Percentiles rank a stretch among this genome's conserved stretches.
Evolutionary conservation across 2,329 filamentous ascomycete genomes (phyloP).

Genomic region (Cercospora sesami): DNA sequence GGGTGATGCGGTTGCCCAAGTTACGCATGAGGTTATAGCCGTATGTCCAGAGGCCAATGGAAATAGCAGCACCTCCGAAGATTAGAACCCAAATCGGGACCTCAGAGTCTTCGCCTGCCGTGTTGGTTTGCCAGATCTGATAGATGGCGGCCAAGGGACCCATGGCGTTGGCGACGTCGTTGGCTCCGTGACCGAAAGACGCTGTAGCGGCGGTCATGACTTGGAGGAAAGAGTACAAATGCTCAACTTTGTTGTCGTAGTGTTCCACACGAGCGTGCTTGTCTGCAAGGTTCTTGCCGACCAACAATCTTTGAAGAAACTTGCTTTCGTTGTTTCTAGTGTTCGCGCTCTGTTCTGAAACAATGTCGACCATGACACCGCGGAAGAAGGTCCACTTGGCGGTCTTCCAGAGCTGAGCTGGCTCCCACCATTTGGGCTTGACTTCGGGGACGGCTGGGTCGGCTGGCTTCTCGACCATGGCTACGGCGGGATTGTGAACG

Average conservation of each 20-base stretch:
- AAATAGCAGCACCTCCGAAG: slow-evolving; percentile 54
- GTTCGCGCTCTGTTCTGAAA: slow-evolving; percentile 41
- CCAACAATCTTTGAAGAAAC: slow-evolving; percentile 42
- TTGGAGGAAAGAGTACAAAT: slow-evolving; percentile 65
- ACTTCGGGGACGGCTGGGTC: neutral
- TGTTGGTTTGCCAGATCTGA: slow-evolving; percentile 56
- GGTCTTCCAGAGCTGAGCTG: slow-evolving; percentile 22
- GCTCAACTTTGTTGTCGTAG: slow-evolving; percentile 62
- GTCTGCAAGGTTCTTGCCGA: slow-evolving; percentile 25
- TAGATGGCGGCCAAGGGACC: slow-evolving; percentile 63
- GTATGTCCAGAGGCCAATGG: slow-evolving; percentile 60
- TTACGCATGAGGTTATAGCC: slow-evolving; percentile 64
- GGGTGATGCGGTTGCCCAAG: slow-evolving; percentile 60
- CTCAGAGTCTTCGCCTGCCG: slow-evolving; percentile 47
- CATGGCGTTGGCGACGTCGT: slow-evolving; percentile 62
- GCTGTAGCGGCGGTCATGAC: slow-evolving; percentile 68
- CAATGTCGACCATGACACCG: slow-evolving; percentile 28
- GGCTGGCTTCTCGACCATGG: slow-evolving; percentile 8
- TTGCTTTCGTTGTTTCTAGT: slow-evolving; percentile 31
- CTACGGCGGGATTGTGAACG: slow-evolving; percentile 10
- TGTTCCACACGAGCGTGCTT: slow-evolving; percentile 57
- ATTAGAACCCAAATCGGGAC: slow-evolving; percentile 63
- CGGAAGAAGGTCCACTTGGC: slow-evolving; percentile 27
- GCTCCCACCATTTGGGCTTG: slow-evolving; percentile 39
- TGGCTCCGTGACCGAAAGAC: slow-evolving; percentile 69